phyloP scores from a whole-genome alignment of 2,329 filamentous ascomycete genomes.

The Talaromyces sp. region DNA sequence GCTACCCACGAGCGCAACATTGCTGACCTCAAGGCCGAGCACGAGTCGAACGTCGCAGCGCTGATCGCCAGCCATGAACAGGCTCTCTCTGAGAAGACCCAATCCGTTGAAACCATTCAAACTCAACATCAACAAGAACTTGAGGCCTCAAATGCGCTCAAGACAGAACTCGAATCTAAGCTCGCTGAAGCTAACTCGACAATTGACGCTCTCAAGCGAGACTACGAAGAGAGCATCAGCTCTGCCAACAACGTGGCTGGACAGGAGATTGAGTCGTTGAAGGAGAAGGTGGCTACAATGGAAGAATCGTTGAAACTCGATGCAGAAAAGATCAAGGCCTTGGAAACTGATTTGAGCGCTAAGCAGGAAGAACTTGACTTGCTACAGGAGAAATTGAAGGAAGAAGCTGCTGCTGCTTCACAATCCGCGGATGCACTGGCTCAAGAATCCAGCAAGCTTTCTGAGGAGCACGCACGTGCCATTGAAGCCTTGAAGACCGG shows the following conservation, averaged over 20 bases:
- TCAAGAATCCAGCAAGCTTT: slow-evolving; percentile 28
- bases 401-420: slow-evolving; percentile 35
- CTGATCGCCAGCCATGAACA: slow-evolving; percentile 33
- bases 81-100: slow-evolving; percentile 35
- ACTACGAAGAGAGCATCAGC: slow-evolving; percentile 34
- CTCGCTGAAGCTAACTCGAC: slow-evolving; percentile 37
- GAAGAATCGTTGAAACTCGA: slow-evolving; percentile 35
- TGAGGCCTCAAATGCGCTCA: slow-evolving; percentile 34
- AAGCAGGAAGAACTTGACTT: slow-evolving; percentile 39
- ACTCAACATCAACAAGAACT: slow-evolving; percentile 38
- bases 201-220: slow-evolving; percentile 32
- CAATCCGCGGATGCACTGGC: slow-evolving; percentile 37
- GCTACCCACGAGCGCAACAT: slow-evolving; percentile 31
- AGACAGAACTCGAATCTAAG: slow-evolving; percentile 34
- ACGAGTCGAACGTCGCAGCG: slow-evolving; percentile 27
- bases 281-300: slow-evolving; percentile 35
- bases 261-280: slow-evolving; percentile 38
- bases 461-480: slow-evolving; percentile 36
- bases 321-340: slow-evolving; percentile 34
- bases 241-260: slow-evolving; percentile 36
- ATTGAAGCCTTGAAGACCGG: slow-evolving; percentile 36
- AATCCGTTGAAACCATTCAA: slow-evolving; percentile 33
- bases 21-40: slow-evolving; percentile 32
- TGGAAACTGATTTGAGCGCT: slow-evolving; percentile 36
- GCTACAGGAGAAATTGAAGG: slow-evolving; percentile 39